These are phyloP conservation scores for Lecanosticta acicola DNA, from an alignment of 2,329 filamentous ascomycete genomes.

Conservation along the genomic window DNA sequence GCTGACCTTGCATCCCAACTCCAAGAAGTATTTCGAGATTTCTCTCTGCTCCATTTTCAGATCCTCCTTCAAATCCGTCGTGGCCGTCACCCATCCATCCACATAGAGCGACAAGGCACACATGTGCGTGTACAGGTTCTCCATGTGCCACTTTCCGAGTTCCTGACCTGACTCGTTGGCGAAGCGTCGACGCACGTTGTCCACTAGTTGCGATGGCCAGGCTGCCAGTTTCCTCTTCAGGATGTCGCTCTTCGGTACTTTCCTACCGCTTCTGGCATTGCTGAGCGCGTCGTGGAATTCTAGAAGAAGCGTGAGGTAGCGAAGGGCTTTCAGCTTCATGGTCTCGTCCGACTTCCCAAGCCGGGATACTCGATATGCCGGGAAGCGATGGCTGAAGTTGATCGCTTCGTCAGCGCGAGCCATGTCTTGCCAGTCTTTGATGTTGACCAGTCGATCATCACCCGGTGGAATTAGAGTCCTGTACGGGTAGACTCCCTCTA, in stretches of 20 bases:
- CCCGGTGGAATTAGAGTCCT: constrained; percentile 61
- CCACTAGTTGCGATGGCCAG: constrained; percentile 57
- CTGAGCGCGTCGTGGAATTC: constrained; percentile 42
- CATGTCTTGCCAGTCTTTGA: constrained; percentile 69
- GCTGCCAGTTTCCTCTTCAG: constrained; percentile 52
- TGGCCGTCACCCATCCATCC: constrained; percentile 68
- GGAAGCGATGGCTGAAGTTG: constrained; percentile 55
- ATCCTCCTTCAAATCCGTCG: constrained; percentile 64
- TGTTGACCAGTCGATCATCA: constrained; percentile 60
- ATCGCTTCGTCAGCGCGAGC: constrained; percentile 53
- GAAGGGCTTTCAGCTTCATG: constrained; percentile 43
- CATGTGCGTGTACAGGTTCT: constrained; percentile 68
- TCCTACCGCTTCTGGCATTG: constrained; percentile 33
- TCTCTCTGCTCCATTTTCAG: constrained; percentile 65
- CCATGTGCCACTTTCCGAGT: constrained; percentile 65
- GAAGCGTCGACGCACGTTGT: constrained; percentile 65
- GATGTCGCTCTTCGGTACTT: constrained; percentile 58
- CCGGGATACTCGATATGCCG: constrained; percentile 58
- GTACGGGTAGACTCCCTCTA: constrained; percentile 68
- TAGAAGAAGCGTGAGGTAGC: constrained; percentile 45
- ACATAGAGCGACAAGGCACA: constrained; percentile 65
- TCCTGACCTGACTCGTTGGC: constrained; percentile 50
- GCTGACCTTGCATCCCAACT: constrained; percentile 64
- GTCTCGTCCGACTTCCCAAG: constrained; percentile 50
- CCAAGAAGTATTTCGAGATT: constrained; percentile 64